phyloP scores from a whole-genome alignment of 305 asterid genomes.

The Solanum aculeatissimum region DNA sequence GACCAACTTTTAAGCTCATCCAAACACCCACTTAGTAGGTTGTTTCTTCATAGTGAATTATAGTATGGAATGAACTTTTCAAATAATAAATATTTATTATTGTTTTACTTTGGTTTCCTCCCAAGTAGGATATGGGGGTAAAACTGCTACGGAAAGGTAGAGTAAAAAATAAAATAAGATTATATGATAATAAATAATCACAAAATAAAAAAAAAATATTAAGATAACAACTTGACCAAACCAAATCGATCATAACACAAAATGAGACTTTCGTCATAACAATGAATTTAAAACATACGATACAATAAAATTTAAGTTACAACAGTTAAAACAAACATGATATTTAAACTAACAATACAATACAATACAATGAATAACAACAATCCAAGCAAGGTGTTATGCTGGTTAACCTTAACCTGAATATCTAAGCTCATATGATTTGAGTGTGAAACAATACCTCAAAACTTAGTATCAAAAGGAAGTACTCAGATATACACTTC shows the following conservation, averaged over 20 bases:
- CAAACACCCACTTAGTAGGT: no score
- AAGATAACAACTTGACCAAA: background rate
- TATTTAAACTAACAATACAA: background rate
- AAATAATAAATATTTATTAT: no score
- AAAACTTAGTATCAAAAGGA: background rate
- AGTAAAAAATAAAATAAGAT: background rate
- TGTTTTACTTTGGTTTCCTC: no score
- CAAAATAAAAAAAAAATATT: background rate
- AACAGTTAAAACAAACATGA: background rate
- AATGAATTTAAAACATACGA: background rate
- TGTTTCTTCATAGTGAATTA: no score
- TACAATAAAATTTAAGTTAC: background rate
- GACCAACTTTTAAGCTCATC: no score
- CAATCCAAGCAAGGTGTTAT: background rate
- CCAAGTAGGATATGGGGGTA: background rate
- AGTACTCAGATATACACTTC: background rate
- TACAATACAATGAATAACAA: background rate
- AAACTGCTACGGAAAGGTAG: background rate
- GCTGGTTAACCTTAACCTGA: background rate
- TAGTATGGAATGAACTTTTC: no score
- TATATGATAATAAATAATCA: background rate
- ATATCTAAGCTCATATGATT: background rate
- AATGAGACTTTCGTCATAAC: background rate
- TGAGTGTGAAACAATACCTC: background rate
- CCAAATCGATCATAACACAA: background rate